Base-by-base conservation (phyloP, 768 basidiomycete species). In the Boletellus sp. region DNA sequence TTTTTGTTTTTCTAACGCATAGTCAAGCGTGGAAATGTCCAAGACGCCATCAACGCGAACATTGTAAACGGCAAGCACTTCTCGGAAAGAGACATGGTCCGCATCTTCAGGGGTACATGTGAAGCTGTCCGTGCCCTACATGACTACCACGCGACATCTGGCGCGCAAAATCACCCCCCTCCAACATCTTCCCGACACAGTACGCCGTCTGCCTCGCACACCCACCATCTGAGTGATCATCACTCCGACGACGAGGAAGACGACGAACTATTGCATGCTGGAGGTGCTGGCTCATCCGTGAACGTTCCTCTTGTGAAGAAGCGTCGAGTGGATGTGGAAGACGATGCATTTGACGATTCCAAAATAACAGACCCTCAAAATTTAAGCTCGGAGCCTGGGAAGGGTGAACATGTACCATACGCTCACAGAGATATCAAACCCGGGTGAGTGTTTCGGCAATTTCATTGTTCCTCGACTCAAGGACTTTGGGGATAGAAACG, bases 371-470 rank as follows among this genome's bases (percentile, higher is more conserved):
- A 70, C 28, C 62, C 73, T 19, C 72, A 68, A 39, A 74, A 70
- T 43, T 70, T 67, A 15, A 59, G 57, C 22, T 65, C 60, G 17
- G 65, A 57, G 11, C 59, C 72, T 4, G 76, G 75, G 3, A 67
- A 74, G 53, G 60, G 60, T 2, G 84, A 85, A 56, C 66, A 86
- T 24, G 79, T 92, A 8, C 94, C 96, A 1, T 99, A 94, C 66
- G 95, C 95, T 1, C 96, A 99, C 69, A 77, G 96, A 48, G 96
- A 99, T 71, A 74, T 98, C 59, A 99, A 99, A 72, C 95, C 94
- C 39, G 94, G 84, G 94, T 94, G 59, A 57, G 87, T 72, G 17
- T 51, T 32, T 23, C 15, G 44, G 37, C 31, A 28, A 31, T 31
- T 20, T 6, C n/a, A 13, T 35, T 24, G 17, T 58, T 15, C 16